These are phyloP conservation scores for Leccinellum albellum DNA, from an alignment of 768 basidiomycete genomes.

Conservation along the genomic window DNA sequence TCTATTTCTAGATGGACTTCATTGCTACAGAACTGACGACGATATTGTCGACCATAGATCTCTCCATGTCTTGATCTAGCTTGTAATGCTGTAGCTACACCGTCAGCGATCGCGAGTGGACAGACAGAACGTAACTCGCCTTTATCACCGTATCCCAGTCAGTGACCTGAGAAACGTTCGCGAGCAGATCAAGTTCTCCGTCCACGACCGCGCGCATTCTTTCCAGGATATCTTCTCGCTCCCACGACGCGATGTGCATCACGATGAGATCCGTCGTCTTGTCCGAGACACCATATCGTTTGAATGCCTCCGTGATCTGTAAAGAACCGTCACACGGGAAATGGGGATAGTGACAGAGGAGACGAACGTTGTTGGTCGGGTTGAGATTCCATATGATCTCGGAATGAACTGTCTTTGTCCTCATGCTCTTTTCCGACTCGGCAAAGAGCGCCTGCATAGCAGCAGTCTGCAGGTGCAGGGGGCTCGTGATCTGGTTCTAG, in stretches of 20 bases:
- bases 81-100: conserved; percentile 58
- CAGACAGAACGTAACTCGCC: conserved; percentile 39
- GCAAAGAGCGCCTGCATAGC: conserved; percentile 79
- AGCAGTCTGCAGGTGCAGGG: conserved; percentile 78
- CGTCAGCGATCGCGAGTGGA: neutral
- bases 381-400: conserved; percentile 87
- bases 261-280: conserved; percentile 63
- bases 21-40: conserved; percentile 77
- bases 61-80: conserved; percentile 45
- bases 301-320: conserved; percentile 86
- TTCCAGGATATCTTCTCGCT: conserved; percentile 40
- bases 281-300: conserved; percentile 80
- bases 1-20: conserved; percentile 38
- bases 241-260: conserved; percentile 55
- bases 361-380: conserved; percentile 77
- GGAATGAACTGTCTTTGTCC: conserved; percentile 86
- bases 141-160: conserved; percentile 77
- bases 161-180: conserved; percentile 43
- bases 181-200: conserved; percentile 52
- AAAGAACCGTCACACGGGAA: neutral
- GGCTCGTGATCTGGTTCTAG: conserved; percentile 69
- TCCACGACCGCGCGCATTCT: conserved; percentile 56
- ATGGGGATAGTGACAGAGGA: neutral
- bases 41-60: conserved; percentile 53
- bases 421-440: conserved; percentile 50